Evolutionary conservation across 129 eudicot genomes (phyloP).

Genomic region (Pittosporum tobira): DNA sequence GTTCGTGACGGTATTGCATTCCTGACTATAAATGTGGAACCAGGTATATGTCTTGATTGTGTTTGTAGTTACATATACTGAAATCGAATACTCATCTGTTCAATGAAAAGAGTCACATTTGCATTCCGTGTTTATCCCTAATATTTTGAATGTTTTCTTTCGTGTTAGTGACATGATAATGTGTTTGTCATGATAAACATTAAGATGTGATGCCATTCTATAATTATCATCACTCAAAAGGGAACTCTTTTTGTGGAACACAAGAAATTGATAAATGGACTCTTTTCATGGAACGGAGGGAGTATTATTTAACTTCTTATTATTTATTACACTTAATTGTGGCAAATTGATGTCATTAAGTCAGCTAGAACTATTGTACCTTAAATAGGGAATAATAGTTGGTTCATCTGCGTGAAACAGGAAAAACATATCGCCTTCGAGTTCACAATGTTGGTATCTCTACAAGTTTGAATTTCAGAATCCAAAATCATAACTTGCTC

Average conservation of each 20-base stretch:
- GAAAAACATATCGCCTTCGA: conserved; percentile 84
- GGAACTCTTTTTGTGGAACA: no score
- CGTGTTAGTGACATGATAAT: no score
- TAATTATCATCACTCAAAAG: neutral
- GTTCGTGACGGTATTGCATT: conserved; percentile 55
- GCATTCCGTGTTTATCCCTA: no score
- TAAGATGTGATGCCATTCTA: no score
- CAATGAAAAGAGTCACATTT: no score
- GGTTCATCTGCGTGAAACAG: conserved; percentile 32
- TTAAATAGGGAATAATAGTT: neutral
- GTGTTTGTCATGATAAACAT: no score
- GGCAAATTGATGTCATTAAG: neutral
- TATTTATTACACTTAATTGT: neutral
- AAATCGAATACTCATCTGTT: no score
- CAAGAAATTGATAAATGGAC: no score
- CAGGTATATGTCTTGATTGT: conserved; percentile 42
- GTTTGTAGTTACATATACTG: neutral
- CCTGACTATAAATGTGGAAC: conserved; percentile 67
- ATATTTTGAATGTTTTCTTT: no score
- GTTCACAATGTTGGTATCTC: conserved; percentile 85
- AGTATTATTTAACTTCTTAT: neutral
- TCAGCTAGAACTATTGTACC: neutral
- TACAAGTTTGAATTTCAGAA: conserved; percentile 85
- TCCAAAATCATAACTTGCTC: conserved; percentile 50
- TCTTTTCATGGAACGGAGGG: no score